Base-by-base conservation (phyloP, 148 eudicot genomes). In the Chenopodium quinoa region DNA sequence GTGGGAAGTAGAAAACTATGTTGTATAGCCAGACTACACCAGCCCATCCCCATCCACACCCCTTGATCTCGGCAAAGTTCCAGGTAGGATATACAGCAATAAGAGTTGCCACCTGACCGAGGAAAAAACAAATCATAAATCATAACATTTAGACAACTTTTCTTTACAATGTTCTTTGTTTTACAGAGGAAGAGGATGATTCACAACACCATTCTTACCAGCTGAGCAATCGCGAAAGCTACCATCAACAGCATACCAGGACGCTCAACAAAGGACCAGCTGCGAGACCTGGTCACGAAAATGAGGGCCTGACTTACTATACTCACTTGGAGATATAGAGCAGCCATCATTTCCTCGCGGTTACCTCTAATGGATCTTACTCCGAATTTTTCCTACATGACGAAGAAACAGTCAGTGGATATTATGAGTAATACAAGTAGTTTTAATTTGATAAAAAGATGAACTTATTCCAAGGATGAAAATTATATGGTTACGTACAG, bases 1-100 rank as follows among this genome's bases (percentile, higher is more conserved):
- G 93, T 13, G 99, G 99, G 69, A 96, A 6, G 82, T 92, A 96
- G 85, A 89, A 89, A 32, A 96, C 90, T 29, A 96, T 71, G 52
- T 97, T 96, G 86, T 81, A 96, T 27, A 96, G 73, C 99, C 99
- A 96, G 54, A 96, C 90, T 7, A 96, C 94, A 48, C 99, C 99
- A 20, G 99, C 99, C 99, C 99, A 96, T 84, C 97, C 95, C 99
- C 99, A 96, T 56, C 98, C 99, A 89, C 90, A 84, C 13, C 98
- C 97, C 78, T 91, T 85, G 50, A 96, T 89, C 75, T 90, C 95
- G 62, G 99, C 99, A 37, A 96, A 96, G 10, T 72, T 86, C 99
- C 97, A 92, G 88, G 90, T 75, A 9, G 98, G 95, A 25, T 96
- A 96, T 22, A 96, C 99, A 5, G 98, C 97, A 62, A 96, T 90